A percentile compares a stretch with the other conserved stretches of the same genome.
Evolutionary conservation across 2,329 filamentous ascomycete genomes (phyloP).

Genomic region (Dryadomyces sulphureus): DNA sequence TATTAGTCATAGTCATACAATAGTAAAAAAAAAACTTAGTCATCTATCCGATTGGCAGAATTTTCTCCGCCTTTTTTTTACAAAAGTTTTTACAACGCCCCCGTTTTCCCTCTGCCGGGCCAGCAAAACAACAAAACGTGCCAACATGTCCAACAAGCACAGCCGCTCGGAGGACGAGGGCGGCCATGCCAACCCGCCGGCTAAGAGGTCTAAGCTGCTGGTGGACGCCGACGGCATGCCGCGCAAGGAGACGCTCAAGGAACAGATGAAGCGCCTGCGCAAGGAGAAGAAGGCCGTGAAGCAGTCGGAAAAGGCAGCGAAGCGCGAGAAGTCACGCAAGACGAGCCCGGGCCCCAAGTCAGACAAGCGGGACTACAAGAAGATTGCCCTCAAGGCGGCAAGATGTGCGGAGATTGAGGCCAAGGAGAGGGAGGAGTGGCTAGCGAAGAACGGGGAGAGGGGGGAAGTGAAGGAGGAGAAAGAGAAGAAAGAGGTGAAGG

Average conservation of each 20-base stretch:
- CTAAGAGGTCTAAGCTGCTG: conserved; percentile 7
- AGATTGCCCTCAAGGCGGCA: background rate
- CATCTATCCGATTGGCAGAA: conserved; percentile 8
- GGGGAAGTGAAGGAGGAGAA: conserved; percentile 1
- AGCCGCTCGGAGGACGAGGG: conserved; percentile 5
- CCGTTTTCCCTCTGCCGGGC: background rate
- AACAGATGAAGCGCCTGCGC: conserved; percentile 3
- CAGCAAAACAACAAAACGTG: too few relatives aligned
- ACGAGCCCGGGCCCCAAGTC: background rate
- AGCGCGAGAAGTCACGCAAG: background rate
- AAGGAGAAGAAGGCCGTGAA: conserved; percentile 4
- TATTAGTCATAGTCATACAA: too few relatives aligned
- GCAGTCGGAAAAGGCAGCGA: background rate
- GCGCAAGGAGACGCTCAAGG: conserved; percentile 2
- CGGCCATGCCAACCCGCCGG: background rate
- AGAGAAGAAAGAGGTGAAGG: conserved; percentile 9
- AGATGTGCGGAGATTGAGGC: too few relatives aligned
- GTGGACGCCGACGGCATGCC: conserved; percentile 1
- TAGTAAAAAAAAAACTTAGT: too few relatives aligned
- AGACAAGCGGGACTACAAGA: conserved; percentile 1
- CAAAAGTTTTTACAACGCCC: background rate
- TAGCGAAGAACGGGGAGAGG: too few relatives aligned
- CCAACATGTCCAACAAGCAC: conserved; percentile 8
- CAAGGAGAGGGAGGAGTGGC: background rate
- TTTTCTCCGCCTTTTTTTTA: conserved; percentile 12